Conservation (phyloP, 768 basidiomycete species). For the Clathrus columnatus region DNA sequence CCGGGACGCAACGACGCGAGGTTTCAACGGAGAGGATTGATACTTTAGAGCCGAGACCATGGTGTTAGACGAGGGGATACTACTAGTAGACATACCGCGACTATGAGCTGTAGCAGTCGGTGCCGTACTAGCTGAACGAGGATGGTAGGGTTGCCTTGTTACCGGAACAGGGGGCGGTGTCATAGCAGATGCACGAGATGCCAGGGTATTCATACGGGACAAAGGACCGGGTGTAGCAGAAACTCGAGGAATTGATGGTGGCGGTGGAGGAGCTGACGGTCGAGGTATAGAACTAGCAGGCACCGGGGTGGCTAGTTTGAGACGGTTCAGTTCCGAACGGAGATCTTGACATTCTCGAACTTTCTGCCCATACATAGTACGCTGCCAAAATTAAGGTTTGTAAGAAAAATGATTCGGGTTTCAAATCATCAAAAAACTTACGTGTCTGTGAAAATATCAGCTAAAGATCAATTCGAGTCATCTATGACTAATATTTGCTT, state of each 20-base stretch:
- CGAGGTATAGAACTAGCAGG: neutral
- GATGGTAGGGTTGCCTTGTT: conserved; percentile 6
- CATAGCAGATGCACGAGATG: conserved; percentile 25
- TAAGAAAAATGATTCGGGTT: conserved; percentile 11
- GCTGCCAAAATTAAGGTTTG: conserved; percentile 29
- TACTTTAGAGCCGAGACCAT: conserved; percentile 5
- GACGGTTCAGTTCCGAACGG: conserved; percentile 54
- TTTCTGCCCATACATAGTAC: conserved; percentile 54
- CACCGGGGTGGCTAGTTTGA: conserved; percentile 28
- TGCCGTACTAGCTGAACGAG: conserved; percentile 18
- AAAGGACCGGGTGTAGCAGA: neutral
- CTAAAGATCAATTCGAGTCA: conserved; percentile 17
- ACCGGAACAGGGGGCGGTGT: conserved; percentile 18
- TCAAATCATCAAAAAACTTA: conserved; percentile 30
- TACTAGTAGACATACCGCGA: neutral
- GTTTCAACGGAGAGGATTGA: conserved; percentile 5
- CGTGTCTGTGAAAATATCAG: conserved; percentile 40
- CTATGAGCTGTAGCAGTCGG: conserved; percentile 15
- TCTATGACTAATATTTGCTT: conserved; percentile 24
- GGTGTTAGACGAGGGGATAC: conserved; percentile 6
- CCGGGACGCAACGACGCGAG: conserved; percentile 1
- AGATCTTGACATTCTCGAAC: conserved; percentile 63
- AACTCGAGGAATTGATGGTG: neutral
- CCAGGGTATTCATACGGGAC: neutral
- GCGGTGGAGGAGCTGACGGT: neutral